Evolutionary conservation across 345 rosid genomes (phyloP), one percentile per base, ranked within the genome.

Genomic region (Carallia brachiata): DNA sequence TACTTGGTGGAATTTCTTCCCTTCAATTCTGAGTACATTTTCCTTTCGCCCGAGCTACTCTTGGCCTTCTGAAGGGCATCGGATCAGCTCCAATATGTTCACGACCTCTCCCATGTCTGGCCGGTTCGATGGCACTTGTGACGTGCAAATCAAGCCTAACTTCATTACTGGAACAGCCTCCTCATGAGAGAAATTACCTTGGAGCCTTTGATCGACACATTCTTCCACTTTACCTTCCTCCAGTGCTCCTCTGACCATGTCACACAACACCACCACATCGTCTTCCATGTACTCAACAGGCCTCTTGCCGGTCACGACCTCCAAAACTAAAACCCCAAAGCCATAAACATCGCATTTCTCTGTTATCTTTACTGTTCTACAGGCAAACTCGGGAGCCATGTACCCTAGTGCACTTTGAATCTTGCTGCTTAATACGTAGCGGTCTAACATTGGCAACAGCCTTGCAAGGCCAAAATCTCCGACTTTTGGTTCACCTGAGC

Each of bases 371-470:
- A 92, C 98, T 0, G 99, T 90, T 65, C 88, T 78, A 72, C 99
- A 95, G 7, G 98, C 97, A 80, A 95, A 92, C 65, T 95, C 99
- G 0, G 99, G 99, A 28, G 99, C 99, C 99, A 92, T 92, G 88
- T 95, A 95, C 68, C 99, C 99, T 32, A 95, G 84, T 0, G 94
- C 97, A 66, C 99, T 92, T 81, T 95, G 99, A 65, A 95, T 88
- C 85, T 95, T 95, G 86, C 97, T 90, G 85, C 99, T 92, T 13
- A 95, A 63, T 6, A 90, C 88, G 23, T 91, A 92, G 36, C 96
- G 89, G 76, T 95, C 99, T 59, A 95, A 81, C 96, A 93, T 90
- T 18, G 99, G 99, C 69, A 95, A 75, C 63, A 95, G 81, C 80
- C 97, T 89, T 4, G 90, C 99, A 19, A 95, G 79, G 70, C 98